phyloP scores from a whole-genome alignment of 495 filamentous ascomycete genomes.

The Staphylotrichum longicolle region DNA sequence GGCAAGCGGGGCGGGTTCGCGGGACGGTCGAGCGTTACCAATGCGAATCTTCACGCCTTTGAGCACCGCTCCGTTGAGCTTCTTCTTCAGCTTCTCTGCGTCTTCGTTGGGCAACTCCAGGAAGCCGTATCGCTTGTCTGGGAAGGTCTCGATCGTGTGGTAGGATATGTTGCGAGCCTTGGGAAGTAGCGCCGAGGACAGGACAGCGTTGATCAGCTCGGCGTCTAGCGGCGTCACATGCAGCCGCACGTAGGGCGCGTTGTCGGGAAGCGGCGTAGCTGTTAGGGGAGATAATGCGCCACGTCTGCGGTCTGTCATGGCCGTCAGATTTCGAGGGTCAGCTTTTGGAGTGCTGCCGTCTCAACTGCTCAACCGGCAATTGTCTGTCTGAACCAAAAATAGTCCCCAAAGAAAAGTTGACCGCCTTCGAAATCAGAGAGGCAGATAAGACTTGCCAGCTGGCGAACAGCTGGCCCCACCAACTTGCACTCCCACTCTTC shows the following conservation, averaged over 20 bases:
- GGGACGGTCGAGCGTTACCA: slow-evolving; percentile 65
- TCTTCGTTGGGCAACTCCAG: slow-evolving; percentile 75
- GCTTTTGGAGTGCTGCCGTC: not conserved
- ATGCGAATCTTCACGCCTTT: slow-evolving; percentile 83
- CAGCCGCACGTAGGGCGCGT: slow-evolving; percentile 50
- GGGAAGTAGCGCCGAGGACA: slow-evolving; percentile 64
- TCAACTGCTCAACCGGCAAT: too few relatives aligned
- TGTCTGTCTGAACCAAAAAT: not conserved
- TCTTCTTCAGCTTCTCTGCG: slow-evolving; percentile 85
- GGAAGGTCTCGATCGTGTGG: slow-evolving; percentile 79
- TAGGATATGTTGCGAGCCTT: slow-evolving; percentile 76
- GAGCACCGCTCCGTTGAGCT: slow-evolving; percentile 83
- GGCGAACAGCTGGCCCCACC: too few relatives aligned
- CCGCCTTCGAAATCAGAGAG: too few relatives aligned
- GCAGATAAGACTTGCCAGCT: too few relatives aligned
- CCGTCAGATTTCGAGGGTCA: not conserved
- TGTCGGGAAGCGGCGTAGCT: slow-evolving; percentile 3
- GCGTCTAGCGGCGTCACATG: slow-evolving; percentile 83
- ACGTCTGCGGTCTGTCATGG: slow-evolving; percentile 20
- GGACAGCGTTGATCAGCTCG: slow-evolving; percentile 62
- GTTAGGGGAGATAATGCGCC: slow-evolving; percentile 1
- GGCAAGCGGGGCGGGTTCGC: slow-evolving; percentile 36
- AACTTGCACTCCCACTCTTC: too few relatives aligned
- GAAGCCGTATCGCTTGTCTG: slow-evolving; percentile 87
- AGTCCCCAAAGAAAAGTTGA: too few relatives aligned